Conservation (phyloP, 2,329 filamentous ascomycete genomes). For the Raffaelea arxii region DNA sequence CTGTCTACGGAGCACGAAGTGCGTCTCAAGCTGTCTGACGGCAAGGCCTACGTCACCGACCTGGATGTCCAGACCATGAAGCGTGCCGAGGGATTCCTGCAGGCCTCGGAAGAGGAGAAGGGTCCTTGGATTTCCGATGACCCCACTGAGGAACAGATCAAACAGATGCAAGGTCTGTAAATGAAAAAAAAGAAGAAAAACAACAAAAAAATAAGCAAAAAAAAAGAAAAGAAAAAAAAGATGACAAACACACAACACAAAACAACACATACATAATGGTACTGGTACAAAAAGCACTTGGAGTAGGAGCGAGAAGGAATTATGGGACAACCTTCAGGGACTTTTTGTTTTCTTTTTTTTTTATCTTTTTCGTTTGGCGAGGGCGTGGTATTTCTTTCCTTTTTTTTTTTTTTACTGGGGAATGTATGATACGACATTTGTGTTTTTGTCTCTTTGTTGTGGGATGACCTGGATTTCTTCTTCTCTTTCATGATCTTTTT, state of each 20-base stretch:
- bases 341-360: background rate
- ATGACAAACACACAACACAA: background rate
- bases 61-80: constrained; percentile 84
- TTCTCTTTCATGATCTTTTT: constrained; percentile 1
- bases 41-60: constrained; percentile 79
- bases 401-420: background rate
- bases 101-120: constrained; percentile 76
- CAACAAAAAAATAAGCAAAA: constrained; percentile 1
- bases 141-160: constrained; percentile 50
- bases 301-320: background rate
- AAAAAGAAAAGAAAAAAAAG: background rate
- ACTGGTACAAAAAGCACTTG: background rate
- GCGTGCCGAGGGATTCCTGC: constrained; percentile 74
- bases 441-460: background rate
- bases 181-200: constrained; percentile 1
- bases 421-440: constrained; percentile 3
- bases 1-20: constrained; percentile 91
- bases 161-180: constrained; percentile 34
- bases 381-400: constrained; percentile 1
- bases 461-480: background rate
- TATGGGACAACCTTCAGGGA: background rate
- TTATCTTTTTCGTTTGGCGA: background rate
- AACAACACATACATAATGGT: background rate
- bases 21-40: constrained; percentile 67
- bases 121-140: constrained; percentile 74